A percentile compares a stretch with the other conserved stretches of the same genome.
Conservation (phyloP, 1,284 basidiomycete genomes). For the Gymnopus androsaceus region DNA sequence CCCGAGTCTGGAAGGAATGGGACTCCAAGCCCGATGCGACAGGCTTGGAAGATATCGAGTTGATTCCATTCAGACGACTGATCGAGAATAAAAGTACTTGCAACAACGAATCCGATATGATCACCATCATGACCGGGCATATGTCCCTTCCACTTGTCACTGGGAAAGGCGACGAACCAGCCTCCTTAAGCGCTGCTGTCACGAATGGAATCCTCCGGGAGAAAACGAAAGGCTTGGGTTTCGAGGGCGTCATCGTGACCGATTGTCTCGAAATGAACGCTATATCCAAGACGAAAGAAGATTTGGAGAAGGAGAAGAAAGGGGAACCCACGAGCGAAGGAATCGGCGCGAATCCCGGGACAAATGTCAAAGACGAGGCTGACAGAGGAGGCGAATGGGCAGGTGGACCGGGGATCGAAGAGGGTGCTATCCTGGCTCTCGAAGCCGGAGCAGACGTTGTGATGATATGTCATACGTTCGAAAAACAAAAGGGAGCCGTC, state of each 20-base stretch:
- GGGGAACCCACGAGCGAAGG: neutral
- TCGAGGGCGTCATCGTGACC: slow-evolving; percentile 59
- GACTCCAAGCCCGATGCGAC: slow-evolving; percentile 19
- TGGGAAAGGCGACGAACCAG: slow-evolving; percentile 50
- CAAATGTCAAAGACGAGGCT: neutral
- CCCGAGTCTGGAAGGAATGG: slow-evolving; percentile 52
- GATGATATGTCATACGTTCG: slow-evolving; percentile 69
- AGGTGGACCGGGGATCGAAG: slow-evolving; percentile 50
- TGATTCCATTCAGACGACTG: slow-evolving; percentile 58
- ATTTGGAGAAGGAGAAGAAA: neutral
- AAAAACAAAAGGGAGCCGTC: slow-evolving; percentile 53
- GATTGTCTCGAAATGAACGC: slow-evolving; percentile 76
- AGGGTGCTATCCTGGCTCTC: slow-evolving; percentile 56
- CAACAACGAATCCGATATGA: slow-evolving; percentile 27
- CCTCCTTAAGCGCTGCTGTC: slow-evolving; percentile 54
- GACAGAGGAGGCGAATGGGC: slow-evolving; percentile 14
- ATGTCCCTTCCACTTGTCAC: slow-evolving; percentile 64
- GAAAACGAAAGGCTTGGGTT: slow-evolving; percentile 39
- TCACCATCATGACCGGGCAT: slow-evolving; percentile 69
- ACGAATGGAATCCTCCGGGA: slow-evolving; percentile 54
- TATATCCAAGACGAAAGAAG: slow-evolving; percentile 40
- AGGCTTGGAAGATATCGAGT: slow-evolving; percentile 47
- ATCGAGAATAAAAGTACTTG: slow-evolving; percentile 30
- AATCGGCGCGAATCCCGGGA: slow-evolving; percentile 9
- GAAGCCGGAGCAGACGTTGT: slow-evolving; percentile 66